phyloP scores from a whole-genome alignment of 106 monocot genomes.

The Dactylorhiza incarnata region DNA sequence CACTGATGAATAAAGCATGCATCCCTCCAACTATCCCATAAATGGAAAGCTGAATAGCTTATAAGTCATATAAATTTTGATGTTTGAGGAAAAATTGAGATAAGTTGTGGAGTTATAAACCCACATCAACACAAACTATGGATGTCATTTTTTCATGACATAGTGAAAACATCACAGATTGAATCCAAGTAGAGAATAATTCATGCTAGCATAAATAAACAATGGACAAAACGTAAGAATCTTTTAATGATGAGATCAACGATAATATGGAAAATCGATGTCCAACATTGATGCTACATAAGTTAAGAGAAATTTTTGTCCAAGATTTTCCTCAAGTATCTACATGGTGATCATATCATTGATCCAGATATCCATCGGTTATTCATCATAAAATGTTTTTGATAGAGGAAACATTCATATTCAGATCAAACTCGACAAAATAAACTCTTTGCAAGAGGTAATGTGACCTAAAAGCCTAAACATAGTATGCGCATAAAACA shows the following conservation, averaged over 20 bases:
- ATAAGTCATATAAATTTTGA: neutral
- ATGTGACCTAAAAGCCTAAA: neutral
- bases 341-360: neutral
- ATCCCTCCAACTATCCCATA: neutral
- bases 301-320: neutral
- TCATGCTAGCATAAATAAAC: neutral
- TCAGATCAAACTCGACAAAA: neutral
- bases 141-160: neutral
- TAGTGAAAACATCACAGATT: neutral
- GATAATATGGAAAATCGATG: neutral
- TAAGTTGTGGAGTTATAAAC: neutral
- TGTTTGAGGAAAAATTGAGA: neutral
- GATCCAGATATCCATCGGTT: neutral
- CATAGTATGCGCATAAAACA: neutral
- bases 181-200: neutral
- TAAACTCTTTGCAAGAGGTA: neutral
- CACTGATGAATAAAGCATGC: neutral
- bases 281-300: neutral
- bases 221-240: neutral
- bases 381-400: neutral
- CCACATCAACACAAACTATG: neutral
- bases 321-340: neutral
- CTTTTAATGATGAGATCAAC: neutral
- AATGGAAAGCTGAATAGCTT: neutral
- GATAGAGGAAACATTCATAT: neutral